Percentiles rank a stretch among this genome's conserved stretches.
These are phyloP conservation scores for Flammula alnicola DNA, from an alignment of 1,284 basidiomycete species.

Conservation along the genomic window DNA sequence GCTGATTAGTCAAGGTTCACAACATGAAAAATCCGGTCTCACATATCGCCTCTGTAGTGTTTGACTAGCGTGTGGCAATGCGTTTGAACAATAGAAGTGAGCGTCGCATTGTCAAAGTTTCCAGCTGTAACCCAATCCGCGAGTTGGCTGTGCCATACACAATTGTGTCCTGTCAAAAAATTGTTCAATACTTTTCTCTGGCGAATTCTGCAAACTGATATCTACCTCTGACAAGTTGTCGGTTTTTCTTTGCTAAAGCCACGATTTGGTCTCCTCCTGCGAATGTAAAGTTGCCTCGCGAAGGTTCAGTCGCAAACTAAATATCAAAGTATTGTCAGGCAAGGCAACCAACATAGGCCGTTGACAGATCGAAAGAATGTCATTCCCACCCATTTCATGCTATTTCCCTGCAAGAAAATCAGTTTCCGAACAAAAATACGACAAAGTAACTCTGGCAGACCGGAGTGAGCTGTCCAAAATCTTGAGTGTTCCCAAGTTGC, in stretches of 20 bases:
- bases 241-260: slow-evolving; percentile 45
- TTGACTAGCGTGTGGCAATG: slow-evolving; percentile 47
- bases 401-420: slow-evolving; percentile 36
- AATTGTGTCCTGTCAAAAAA: slow-evolving; percentile 40
- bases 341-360: slow-evolving; percentile 2
- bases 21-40: slow-evolving; percentile 18
- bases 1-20: not conserved
- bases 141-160: slow-evolving; percentile 54
- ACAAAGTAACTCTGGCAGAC: slow-evolving; percentile 23
- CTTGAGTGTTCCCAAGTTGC: slow-evolving; percentile 43
- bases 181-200: not conserved
- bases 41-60: slow-evolving; percentile 51
- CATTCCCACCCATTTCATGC: slow-evolving; percentile 67
- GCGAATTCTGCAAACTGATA: not conserved
- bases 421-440: not conserved
- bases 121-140: slow-evolving; percentile 47
- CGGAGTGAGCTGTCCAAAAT: slow-evolving; percentile 55
- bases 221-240: slow-evolving; percentile 45
- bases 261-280: slow-evolving; percentile 49
- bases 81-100: slow-evolving; percentile 44
- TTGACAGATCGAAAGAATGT: too few species aligned
- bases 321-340: not conserved
- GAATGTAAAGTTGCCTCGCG: slow-evolving; percentile 52
- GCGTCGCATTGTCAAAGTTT: slow-evolving; percentile 41
- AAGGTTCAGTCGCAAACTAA: slow-evolving; percentile 47